These are phyloP conservation scores for Trichocomaceae sp. DNA, from an alignment of 2,329 filamentous ascomycete species.

Conservation along the genomic window DNA sequence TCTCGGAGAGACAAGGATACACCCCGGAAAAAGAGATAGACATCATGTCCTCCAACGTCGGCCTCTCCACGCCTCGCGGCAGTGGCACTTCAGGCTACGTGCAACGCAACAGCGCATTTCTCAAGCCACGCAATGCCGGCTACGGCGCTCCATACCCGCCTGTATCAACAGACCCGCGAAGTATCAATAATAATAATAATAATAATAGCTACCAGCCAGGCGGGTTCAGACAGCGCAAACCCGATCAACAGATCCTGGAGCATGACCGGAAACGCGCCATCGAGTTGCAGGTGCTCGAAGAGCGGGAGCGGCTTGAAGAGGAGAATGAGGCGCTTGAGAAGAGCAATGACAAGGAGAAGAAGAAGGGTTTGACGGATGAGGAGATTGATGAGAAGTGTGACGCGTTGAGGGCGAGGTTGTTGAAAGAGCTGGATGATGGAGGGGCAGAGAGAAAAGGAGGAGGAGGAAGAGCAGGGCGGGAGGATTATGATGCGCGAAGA, in stretches of 20 bases:
- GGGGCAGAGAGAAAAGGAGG: conserved; percentile 16
- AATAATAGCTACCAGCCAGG: conserved; percentile 13
- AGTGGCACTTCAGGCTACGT: conserved; percentile 97
- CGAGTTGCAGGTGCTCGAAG: conserved; percentile 87
- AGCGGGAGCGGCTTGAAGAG: conserved; percentile 87
- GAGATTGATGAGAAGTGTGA: conserved; percentile 78
- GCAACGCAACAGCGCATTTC: conserved; percentile 86
- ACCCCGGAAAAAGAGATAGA: background rate
- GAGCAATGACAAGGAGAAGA: conserved; percentile 51
- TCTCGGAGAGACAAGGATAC: background rate
- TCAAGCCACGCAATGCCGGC: conserved; percentile 67
- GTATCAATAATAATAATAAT: too few species aligned
- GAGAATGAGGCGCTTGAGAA: conserved; percentile 64
- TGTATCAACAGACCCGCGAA: conserved; percentile 1
- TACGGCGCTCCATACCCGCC: conserved; percentile 66
- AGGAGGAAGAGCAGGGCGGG: background rate
- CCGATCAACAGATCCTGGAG: conserved; percentile 86
- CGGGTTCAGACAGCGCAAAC: conserved; percentile 66
- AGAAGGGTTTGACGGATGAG: conserved; percentile 62
- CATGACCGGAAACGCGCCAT: conserved; percentile 88
- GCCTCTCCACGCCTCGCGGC: conserved; percentile 85
- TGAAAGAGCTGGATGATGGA: conserved; percentile 49
- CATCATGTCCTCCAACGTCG: conserved; percentile 96
- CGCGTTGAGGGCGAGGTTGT: conserved; percentile 58
- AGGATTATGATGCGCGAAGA: conserved; percentile 15